These are phyloP conservation scores for Nitzschia palea DNA, from an alignment of 108 stramenopile genomes.

Conservation along the genomic window DNA sequence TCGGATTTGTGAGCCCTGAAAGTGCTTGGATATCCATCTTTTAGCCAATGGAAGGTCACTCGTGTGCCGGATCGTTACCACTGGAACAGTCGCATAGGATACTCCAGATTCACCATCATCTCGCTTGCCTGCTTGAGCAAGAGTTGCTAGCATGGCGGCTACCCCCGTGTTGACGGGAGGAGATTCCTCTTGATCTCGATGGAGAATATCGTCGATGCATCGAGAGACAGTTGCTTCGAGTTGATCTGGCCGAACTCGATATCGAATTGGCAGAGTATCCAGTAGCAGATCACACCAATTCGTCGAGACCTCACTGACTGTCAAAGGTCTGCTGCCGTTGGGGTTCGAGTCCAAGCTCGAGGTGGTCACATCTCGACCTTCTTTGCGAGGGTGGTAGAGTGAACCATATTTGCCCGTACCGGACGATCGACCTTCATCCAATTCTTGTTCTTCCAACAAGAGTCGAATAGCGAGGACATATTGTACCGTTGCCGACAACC, in stretches of 20 bases:
- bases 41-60: background rate
- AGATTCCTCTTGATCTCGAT: background rate
- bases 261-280: background rate
- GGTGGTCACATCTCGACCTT: background rate
- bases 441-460: background rate
- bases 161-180: background rate
- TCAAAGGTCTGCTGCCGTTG: background rate
- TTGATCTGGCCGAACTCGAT: background rate
- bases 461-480: background rate
- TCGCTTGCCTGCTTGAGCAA: background rate
- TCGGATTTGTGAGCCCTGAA: background rate
- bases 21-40: background rate
- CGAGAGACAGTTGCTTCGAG: background rate
- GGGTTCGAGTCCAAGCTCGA: background rate
- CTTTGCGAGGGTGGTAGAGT: background rate
- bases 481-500: background rate
- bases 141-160: background rate
- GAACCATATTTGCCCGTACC: background rate
- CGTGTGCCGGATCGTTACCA: background rate
- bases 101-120: background rate
- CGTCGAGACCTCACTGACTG: background rate
- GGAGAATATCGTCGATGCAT: background rate
- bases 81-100: background rate
- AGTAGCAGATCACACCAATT: background rate
- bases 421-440: background rate